phyloP scores from a whole-genome alignment of 352 stramenopile species.

The Hyaloperonospora arabidopsidis region DNA sequence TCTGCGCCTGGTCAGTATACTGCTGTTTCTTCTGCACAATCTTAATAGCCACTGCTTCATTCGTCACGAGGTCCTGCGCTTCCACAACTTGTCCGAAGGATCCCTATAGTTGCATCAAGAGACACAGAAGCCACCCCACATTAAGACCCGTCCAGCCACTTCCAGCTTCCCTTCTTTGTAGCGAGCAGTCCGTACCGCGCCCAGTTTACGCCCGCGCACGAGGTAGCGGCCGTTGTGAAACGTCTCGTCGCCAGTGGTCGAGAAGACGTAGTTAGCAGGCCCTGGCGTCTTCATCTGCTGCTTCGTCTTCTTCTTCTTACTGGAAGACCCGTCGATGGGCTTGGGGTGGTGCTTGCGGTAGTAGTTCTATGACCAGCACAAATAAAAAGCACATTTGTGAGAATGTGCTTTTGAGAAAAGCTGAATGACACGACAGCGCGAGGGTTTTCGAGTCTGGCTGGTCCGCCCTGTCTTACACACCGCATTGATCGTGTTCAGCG shows the following conservation, averaged over 20 bases:
- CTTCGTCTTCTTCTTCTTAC: conserved; percentile 61
- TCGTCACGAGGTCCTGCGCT: conserved; percentile 62
- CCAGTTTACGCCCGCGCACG: conserved; percentile 59
- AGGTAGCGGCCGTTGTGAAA: conserved; percentile 72
- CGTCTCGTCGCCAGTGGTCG: conserved; percentile 45
- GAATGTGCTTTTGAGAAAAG: too few species aligned
- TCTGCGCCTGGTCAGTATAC: conserved; percentile 95
- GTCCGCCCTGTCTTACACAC: conserved; percentile 24
- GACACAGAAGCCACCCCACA: too few species aligned
- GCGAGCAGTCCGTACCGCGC: conserved; percentile 71
- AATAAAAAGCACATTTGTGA: background rate
- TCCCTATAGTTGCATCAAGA: conserved; percentile 30
- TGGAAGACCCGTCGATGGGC: conserved; percentile 31
- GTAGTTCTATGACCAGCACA: conserved; percentile 82
- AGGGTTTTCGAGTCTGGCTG: too few species aligned
- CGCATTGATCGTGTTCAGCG: conserved; percentile 95
- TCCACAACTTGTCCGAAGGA: conserved; percentile 83
- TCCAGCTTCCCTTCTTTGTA: too few species aligned
- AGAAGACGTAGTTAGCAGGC: conserved; percentile 54
- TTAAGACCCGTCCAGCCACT: too few species aligned
- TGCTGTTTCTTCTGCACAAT: conserved; percentile 99
- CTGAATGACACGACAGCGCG: too few species aligned
- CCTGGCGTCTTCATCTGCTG: background rate
- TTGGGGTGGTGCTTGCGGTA: conserved; percentile 67
- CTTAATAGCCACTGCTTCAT: conserved; percentile 95